Conservation (phyloP, 2,329 filamentous ascomycete species). For the Xylaria arbuscula region DNA sequence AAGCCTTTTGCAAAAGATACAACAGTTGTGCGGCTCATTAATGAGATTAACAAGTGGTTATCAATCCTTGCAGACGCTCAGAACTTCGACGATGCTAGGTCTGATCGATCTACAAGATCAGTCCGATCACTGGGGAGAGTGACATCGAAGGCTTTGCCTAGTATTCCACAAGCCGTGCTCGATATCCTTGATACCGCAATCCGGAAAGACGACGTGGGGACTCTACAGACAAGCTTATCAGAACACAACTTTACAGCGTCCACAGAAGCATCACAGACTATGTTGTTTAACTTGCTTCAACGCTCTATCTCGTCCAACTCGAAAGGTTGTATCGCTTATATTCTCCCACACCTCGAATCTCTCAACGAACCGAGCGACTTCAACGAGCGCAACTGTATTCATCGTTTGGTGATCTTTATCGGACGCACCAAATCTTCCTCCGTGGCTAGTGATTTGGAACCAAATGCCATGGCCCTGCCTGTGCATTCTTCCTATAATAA, state of each 20-base stretch:
- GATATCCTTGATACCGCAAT: constrained; percentile 80
- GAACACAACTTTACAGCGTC: constrained; percentile 66
- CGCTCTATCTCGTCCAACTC: constrained; percentile 78
- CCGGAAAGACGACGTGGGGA: constrained; percentile 71
- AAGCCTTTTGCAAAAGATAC: constrained; percentile 84
- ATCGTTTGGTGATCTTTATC: constrained; percentile 91
- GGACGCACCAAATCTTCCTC: constrained; percentile 73
- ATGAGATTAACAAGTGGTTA: constrained; percentile 89
- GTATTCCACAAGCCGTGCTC: constrained; percentile 73
- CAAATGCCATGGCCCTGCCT: constrained; percentile 62
- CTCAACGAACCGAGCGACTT: constrained; percentile 92
- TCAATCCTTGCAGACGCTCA: constrained; percentile 83
- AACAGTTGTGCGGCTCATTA: constrained; percentile 60
- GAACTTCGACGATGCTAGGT: constrained; percentile 78
- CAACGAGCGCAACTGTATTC: constrained; percentile 92
- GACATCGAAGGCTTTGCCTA: constrained; percentile 79
- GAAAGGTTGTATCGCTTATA: constrained; percentile 74
- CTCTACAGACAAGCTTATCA: constrained; percentile 66
- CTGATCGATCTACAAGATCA: constrained; percentile 77
- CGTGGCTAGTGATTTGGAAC: constrained; percentile 60
- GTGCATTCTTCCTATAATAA: constrained; percentile 67
- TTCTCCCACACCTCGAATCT: constrained; percentile 75
- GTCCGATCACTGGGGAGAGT: constrained; percentile 79
- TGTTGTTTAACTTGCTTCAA: constrained; percentile 85
- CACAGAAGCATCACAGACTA: constrained; percentile 67